phyloP scores from a whole-genome alignment of 768 basidiomycete genomes.

The Lactarius quietus region DNA sequence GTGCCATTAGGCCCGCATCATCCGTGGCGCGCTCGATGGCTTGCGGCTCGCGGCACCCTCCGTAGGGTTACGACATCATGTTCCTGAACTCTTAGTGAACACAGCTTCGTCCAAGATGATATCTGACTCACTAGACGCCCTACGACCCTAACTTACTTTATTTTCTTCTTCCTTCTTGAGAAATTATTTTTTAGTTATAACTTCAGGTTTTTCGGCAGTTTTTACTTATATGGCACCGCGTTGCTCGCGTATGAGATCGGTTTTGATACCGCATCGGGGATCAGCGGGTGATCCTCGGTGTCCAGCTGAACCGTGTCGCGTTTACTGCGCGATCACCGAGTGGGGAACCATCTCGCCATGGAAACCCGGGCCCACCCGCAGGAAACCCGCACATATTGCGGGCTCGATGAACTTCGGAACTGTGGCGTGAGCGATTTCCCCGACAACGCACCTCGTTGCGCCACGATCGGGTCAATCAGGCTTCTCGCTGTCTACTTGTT shows the following conservation, averaged over 20 bases:
- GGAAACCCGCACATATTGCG: conserved; percentile 14
- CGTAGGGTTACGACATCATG: conserved; percentile 17
- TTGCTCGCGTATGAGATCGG: conserved; percentile 8
- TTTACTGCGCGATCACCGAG: conserved; percentile 23
- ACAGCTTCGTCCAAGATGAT: neutral
- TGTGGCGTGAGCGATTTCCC: conserved; percentile 7
- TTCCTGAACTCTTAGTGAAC: conserved; percentile 13
- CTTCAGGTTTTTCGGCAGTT: neutral
- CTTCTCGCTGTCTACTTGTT: neutral
- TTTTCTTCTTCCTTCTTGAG: neutral
- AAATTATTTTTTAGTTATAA: neutral
- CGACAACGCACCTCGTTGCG: conserved; percentile 8
- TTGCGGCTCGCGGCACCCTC: conserved; percentile 10
- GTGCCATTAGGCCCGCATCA: conserved; percentile 22
- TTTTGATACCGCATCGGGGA: conserved; percentile 2
- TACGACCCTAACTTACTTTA: neutral
- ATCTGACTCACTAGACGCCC: conserved; percentile 8
- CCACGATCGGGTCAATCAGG: conserved; percentile 2
- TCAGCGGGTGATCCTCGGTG: conserved; percentile 21
- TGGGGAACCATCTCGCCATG: conserved; percentile 21
- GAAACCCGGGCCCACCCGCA: conserved; percentile 20
- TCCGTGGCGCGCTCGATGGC: conserved; percentile 21
- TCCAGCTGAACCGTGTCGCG: conserved; percentile 16
- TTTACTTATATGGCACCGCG: conserved; percentile 1
- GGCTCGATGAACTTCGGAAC: conserved; percentile 7